Conservation (phyloP, 2,329 filamentous ascomycete species). For the Beauveria brongniartii region DNA sequence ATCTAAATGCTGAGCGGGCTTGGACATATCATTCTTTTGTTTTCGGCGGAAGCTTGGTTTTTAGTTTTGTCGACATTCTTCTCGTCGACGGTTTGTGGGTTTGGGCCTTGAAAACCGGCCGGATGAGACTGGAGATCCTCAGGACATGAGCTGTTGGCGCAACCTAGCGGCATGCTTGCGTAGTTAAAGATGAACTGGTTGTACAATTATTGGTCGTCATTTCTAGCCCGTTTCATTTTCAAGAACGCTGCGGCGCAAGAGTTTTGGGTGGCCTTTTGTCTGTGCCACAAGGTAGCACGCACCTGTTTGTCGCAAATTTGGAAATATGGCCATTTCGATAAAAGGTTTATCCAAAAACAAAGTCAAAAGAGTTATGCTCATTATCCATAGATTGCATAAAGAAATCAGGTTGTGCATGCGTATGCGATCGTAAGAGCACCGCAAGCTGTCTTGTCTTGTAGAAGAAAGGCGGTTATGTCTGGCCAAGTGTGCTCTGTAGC, state of each 20-base stretch:
- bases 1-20: slow-evolving; percentile 43
- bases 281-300: too few relatives aligned
- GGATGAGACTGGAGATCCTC: slow-evolving; percentile 30
- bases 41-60: slow-evolving; percentile 61
- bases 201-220: too few relatives aligned
- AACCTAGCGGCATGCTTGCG: not conserved
- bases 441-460: too few relatives aligned
- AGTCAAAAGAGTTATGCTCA: not conserved
- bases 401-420: not conserved
- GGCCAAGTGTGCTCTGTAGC: too few relatives aligned
- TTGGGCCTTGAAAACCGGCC: slow-evolving; percentile 39
- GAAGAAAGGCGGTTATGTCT: too few relatives aligned
- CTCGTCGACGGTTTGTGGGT: slow-evolving; percentile 44
- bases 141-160: slow-evolving; percentile 13
- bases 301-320: too few relatives aligned
- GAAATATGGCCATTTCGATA: too few relatives aligned
- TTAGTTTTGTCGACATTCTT: slow-evolving; percentile 52
- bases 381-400: not conserved
- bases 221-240: too few relatives aligned
- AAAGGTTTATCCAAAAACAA: too few relatives aligned
- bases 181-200: too few relatives aligned
- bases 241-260: too few relatives aligned
- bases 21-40: slow-evolving; percentile 61
- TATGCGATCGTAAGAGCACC: not conserved
- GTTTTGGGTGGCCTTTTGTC: too few relatives aligned